Percentiles rank a stretch among this genome's conserved stretches.
Conservation (phyloP, 495 filamentous ascomycete species). For the Glonium stellatum region DNA sequence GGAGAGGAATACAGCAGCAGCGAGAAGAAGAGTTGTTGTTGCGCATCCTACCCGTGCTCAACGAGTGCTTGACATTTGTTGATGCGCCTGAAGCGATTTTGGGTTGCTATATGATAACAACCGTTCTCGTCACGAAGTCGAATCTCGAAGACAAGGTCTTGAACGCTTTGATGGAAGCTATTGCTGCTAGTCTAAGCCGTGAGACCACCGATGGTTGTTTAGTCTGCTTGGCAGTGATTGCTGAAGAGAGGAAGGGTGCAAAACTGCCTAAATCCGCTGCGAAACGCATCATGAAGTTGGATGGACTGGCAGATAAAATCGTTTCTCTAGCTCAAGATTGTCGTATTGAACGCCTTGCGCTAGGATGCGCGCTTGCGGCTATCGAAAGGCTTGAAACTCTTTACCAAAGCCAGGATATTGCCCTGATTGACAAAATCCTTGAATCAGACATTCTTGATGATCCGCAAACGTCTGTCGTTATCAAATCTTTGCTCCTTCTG, state of each 20-base stretch:
- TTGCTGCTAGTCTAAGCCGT: slow-evolving; percentile 64
- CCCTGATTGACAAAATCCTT: slow-evolving; percentile 44
- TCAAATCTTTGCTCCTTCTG: slow-evolving; percentile 31
- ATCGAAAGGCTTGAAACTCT: slow-evolving; percentile 48
- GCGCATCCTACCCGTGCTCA: slow-evolving; percentile 65
- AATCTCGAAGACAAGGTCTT: slow-evolving; percentile 66
- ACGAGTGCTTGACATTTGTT: slow-evolving; percentile 65
- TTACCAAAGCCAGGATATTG: neutral
- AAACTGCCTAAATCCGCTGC: slow-evolving; percentile 59
- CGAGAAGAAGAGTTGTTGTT: slow-evolving; percentile 68
- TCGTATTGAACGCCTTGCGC: slow-evolving; percentile 62
- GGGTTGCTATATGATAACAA: slow-evolving; percentile 83
- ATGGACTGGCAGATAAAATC: slow-evolving; percentile 51
- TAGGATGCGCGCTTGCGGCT: slow-evolving; percentile 62
- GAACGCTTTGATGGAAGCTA: slow-evolving; percentile 75
- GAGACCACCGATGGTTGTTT: slow-evolving; percentile 68
- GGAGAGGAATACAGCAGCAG: slow-evolving; percentile 47
- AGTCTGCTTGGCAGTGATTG: slow-evolving; percentile 70
- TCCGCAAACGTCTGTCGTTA: slow-evolving; percentile 51
- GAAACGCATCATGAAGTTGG: slow-evolving; percentile 54
- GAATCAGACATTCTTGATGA: slow-evolving; percentile 54
- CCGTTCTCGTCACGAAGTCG: slow-evolving; percentile 75
- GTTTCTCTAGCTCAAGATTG: slow-evolving; percentile 56
- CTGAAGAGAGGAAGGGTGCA: slow-evolving; percentile 56
- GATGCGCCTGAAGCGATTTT: slow-evolving; percentile 68